Evolutionary conservation across 208 protist species (phyloP).

Genomic region (Leishmania aethiopica): DNA sequence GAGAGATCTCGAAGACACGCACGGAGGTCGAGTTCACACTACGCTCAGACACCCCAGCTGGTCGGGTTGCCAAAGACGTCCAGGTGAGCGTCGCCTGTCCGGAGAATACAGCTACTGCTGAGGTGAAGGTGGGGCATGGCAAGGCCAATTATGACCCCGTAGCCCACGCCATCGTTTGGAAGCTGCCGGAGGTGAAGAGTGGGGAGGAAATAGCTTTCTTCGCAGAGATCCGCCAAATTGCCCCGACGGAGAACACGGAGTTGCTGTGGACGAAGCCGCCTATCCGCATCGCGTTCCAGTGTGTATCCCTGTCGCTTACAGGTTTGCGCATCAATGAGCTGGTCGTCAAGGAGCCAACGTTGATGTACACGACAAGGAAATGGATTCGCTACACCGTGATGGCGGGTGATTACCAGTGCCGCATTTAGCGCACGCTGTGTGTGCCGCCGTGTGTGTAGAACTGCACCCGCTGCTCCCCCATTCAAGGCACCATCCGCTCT

Average conservation of each 20-base stretch:
- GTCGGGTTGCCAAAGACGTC: conserved; percentile 52
- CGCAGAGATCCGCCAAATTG: conserved; percentile 93
- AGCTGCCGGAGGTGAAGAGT: conserved; percentile 75
- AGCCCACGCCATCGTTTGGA: conserved; percentile 94
- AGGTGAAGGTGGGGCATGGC: conserved; percentile 77
- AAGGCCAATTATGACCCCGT: conserved; percentile 93
- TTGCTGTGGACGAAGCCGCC: conserved; percentile 94
- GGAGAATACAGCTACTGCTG: conserved; percentile 91
- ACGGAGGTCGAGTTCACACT: conserved; percentile 86
- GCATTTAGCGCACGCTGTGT: conserved; percentile 61
- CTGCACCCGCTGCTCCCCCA: not conserved
- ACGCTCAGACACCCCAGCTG: conserved; percentile 52
- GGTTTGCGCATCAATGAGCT: conserved; percentile 97
- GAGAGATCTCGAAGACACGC: conserved; percentile 93
- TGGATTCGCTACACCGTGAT: conserved; percentile 99
- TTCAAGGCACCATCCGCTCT: not conserved
- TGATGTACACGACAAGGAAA: conserved; percentile 93
- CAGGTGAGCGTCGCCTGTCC: conserved; percentile 92
- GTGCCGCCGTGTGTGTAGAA: conserved; percentile 2
- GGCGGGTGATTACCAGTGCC: conserved; percentile 97
- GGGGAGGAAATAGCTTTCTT: conserved; percentile 83
- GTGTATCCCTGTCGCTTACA: conserved; percentile 95
- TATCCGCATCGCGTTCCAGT: conserved; percentile 96
- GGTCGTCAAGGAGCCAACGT: conserved; percentile 78
- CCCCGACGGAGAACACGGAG: conserved; percentile 65